These are phyloP conservation scores for Arthrinium phaeospermum DNA, from an alignment of 2,329 filamentous ascomycete genomes.

Conservation along the genomic window DNA sequence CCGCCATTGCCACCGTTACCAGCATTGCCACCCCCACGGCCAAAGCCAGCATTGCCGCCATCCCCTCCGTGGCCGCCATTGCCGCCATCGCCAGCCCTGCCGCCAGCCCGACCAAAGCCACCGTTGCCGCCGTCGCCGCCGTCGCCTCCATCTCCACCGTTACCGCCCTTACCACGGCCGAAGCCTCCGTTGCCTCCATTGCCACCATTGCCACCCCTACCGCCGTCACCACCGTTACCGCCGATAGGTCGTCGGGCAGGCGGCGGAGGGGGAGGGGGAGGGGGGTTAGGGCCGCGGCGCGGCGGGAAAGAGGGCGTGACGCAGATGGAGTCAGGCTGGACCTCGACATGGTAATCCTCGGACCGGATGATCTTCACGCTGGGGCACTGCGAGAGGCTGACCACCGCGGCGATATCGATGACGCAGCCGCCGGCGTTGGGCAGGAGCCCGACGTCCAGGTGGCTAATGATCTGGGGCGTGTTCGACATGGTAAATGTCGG, in stretches of 20 bases:
- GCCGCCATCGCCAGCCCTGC: neutral
- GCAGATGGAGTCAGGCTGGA: conserved; percentile 32
- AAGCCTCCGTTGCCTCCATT: neutral
- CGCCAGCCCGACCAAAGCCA: neutral
- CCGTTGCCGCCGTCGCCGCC: neutral
- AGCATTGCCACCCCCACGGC: neutral
- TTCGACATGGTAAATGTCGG: conserved; percentile 18
- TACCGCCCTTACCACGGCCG: neutral
- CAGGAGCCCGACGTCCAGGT: conserved; percentile 31
- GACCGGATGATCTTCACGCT: conserved; percentile 33
- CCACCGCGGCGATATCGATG: conserved; percentile 32
- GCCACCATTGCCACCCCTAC: neutral
- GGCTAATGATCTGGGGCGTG: conserved; percentile 24
- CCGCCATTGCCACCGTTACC: conserved; percentile 18
- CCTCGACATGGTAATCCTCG: conserved; percentile 30
- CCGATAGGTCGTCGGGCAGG: neutral
- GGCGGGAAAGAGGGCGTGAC: conserved; percentile 30
- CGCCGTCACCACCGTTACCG: conserved; percentile 21
- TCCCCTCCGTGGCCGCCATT: neutral
- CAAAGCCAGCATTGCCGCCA: neutral
- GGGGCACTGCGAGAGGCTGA: conserved; percentile 31
- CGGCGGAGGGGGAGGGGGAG: neutral
- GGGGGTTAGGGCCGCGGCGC: neutral
- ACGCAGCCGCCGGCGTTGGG: conserved; percentile 33
- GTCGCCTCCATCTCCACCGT: neutral